phyloP scores from a whole-genome alignment of 2,329 filamentous ascomycete genomes.

The Lecanicillium sp. region DNA sequence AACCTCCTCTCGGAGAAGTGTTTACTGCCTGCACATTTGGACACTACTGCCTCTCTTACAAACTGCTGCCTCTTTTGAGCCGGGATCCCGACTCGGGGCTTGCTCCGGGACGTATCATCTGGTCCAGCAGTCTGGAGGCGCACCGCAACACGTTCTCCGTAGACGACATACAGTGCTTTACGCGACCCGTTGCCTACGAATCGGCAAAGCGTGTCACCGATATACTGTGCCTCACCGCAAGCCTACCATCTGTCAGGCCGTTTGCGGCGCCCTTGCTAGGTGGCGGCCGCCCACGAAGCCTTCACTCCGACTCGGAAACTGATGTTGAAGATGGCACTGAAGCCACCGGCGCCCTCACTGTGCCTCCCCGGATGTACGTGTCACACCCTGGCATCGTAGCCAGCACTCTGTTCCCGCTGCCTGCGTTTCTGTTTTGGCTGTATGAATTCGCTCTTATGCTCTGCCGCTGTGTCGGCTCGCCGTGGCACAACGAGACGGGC shows the following conservation, averaged over 20 bases:
- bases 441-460: constrained; percentile 66
- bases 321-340: constrained; percentile 18
- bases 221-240: constrained; percentile 66
- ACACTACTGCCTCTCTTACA: constrained; percentile 83
- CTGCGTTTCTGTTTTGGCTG: constrained; percentile 59
- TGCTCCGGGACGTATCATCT: constrained; percentile 65
- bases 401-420: constrained; percentile 73
- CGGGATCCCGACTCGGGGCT: constrained; percentile 34
- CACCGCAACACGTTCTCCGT: constrained; percentile 46
- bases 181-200: constrained; percentile 65
- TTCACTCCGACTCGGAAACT: constrained; percentile 3
- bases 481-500: constrained; percentile 75
- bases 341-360: constrained; percentile 15
- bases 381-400: constrained; percentile 82
- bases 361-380: constrained; percentile 62
- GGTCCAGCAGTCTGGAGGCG: constrained; percentile 80
- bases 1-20: constrained; percentile 65
- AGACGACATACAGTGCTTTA: constrained; percentile 71
- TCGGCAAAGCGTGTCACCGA: constrained; percentile 84
- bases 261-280: constrained; percentile 53
- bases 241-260: constrained; percentile 56
- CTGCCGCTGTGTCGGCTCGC: constrained; percentile 71
- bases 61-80: constrained; percentile 67
- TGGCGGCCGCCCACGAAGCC: constrained; percentile 18
- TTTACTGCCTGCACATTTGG: constrained; percentile 94